A percentile compares a stretch with the other conserved stretches of the same genome.
Evolutionary conservation across 108 stramenopile genomes (phyloP).

Genomic region (Aurantiochytrium sp.): DNA sequence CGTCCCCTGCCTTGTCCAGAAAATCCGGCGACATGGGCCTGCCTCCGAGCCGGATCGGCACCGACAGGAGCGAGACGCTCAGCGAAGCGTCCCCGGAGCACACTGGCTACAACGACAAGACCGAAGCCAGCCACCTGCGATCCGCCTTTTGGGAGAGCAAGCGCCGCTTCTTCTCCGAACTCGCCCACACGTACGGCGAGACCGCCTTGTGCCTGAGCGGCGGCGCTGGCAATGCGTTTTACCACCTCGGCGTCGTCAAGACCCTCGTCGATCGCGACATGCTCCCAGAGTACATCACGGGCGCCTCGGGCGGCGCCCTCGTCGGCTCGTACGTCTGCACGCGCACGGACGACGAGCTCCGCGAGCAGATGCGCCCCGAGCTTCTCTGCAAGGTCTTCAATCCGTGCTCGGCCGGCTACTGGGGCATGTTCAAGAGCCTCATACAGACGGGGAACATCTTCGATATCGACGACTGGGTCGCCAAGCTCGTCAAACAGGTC

Average conservation of each 20-base stretch:
- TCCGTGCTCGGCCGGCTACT: not conserved
- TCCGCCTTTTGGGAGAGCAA: not conserved
- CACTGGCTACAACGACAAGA: not conserved
- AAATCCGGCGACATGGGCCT: too few species aligned
- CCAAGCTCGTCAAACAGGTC: not conserved
- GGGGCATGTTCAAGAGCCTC: not conserved
- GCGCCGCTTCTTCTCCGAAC: slow-evolving; percentile 10
- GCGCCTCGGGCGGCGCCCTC: slow-evolving; percentile 9
- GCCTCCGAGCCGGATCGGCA: too few species aligned
- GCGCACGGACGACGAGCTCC: slow-evolving; percentile 19
- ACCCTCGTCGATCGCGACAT: slow-evolving; percentile 1
- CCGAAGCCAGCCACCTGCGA: not conserved
- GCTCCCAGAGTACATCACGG: not conserved
- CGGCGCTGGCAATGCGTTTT: slow-evolving; percentile 10
- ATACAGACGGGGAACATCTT: not conserved
- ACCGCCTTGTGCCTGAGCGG: not conserved
- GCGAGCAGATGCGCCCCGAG: slow-evolving; percentile 8
- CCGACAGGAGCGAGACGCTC: not conserved
- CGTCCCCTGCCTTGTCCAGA: too few species aligned
- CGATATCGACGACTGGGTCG: not conserved
- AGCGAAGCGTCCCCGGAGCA: not conserved
- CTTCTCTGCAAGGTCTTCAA: slow-evolving; percentile 13
- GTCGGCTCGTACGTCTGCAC: slow-evolving; percentile 4
- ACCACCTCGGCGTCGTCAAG: slow-evolving; percentile 8
- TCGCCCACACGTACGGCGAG: slow-evolving; percentile 23